Percentiles rank a stretch among this genome's conserved stretches.
Evolutionary conservation across 148 eudicot genomes (phyloP).

Genomic region (Salicornia ramosissima): DNA sequence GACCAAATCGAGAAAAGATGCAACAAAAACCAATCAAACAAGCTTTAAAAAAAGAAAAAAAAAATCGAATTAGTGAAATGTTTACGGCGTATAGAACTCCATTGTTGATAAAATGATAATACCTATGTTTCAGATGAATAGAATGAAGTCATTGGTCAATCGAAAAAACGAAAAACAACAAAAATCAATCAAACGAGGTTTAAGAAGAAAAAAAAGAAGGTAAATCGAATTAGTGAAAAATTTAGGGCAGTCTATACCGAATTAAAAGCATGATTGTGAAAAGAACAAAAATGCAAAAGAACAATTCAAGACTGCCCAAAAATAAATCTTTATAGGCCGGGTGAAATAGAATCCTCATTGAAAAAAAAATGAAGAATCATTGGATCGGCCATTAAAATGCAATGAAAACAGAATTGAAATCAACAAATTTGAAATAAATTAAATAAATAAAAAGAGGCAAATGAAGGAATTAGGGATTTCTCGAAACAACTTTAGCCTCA

Average conservation of each 20-base stretch:
- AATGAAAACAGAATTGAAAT: neutral
- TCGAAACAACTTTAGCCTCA: neutral
- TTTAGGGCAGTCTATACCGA: neutral
- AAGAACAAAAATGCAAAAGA: neutral
- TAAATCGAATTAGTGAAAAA: no score
- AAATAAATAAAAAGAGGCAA: neutral
- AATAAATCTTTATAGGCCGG: constrained; percentile 22
- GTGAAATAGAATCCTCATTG: constrained; percentile 17
- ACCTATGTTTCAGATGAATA: no score
- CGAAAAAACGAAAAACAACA: no score
- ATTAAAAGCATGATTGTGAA: neutral
- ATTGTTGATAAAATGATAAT: no score
- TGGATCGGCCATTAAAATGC: constrained; percentile 21
- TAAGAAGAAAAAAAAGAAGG: no score
- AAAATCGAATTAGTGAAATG: no score
- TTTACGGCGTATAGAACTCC: no score
- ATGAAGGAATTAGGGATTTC: neutral
- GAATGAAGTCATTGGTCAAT: no score
- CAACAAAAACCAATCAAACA: no score
- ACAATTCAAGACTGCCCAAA: constrained; percentile 6
- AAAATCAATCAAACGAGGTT: no score
- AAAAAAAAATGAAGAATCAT: constrained; percentile 4
- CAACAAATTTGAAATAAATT: neutral
- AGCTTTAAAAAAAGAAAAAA: no score
- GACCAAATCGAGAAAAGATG: no score